Evolutionary conservation across 2,329 filamentous ascomycete species (phyloP), one percentile per base, ranked within the genome.

Genomic region (Ceratocystis cacaofunesta): DNA sequence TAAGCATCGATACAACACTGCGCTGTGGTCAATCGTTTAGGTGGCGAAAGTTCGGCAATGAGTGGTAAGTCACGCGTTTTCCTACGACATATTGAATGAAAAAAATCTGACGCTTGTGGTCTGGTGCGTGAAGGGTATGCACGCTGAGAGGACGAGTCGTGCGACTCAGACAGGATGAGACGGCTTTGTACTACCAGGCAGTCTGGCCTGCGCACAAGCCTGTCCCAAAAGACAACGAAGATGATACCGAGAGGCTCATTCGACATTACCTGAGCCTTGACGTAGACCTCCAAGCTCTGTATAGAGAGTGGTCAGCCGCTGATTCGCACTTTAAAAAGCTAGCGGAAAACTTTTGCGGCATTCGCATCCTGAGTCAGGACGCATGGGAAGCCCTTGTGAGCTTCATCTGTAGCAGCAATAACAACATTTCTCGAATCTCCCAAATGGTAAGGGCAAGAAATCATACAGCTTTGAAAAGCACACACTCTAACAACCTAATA

Each of bases 351-450:
- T 99, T 99, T 73, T 87, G 87, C 0, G 94, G 95, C 12, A 88
- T 99, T 65, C 86, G 94, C 25, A 96, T 99, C 69, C 78, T 99
- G 57, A 89, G 87, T 71, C 94, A 99, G 76, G 92, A 96, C 78
- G 86, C 92, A 0, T 99, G 95, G 94, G 94, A 99, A 75, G 86
- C 94, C 0, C 79, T 99, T 25, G 79, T 99, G 28, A 87, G 88
- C 66, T 99, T 99, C 75, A 99, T 99, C 69, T 99, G 94, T 80
- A 96, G 92, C 75, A 96, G 91, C 76, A 99, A 99, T 76, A 99
- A 99, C 77, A 96, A 99, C 73, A 99, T 99, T 68, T 82, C 86
- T 1, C 85, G 94, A 48, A 99, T 99, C 73, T 92, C 89, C 4
- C 89, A 95, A 75, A 99, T 99, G 94, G 91, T 88, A 71, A 69